phyloP scores from a whole-genome alignment of 345 rosid species.

The Heritiera fomes region DNA sequence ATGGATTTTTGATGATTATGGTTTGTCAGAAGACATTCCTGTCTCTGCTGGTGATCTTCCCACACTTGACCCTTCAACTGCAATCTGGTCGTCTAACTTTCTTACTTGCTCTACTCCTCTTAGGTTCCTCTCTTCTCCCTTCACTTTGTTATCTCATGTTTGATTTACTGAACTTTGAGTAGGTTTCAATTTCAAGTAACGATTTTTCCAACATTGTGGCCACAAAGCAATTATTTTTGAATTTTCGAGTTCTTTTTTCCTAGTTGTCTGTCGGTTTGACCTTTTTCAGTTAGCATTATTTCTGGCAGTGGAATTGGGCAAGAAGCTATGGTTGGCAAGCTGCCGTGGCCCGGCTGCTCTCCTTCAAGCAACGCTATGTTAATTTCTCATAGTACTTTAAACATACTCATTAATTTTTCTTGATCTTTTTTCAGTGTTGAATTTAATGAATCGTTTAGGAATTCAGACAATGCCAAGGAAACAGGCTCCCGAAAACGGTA shows the following conservation, averaged over 20 bases:
- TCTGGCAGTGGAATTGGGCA: not conserved
- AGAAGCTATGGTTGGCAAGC: not conserved
- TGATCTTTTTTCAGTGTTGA: conserved; percentile 28
- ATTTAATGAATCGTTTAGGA: conserved; percentile 36
- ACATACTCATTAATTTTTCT: not conserved
- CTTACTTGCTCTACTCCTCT: conserved; percentile 29
- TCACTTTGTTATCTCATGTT: not conserved
- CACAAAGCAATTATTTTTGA: not conserved
- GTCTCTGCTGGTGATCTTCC: conserved; percentile 45
- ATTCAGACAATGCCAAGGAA: conserved; percentile 35
- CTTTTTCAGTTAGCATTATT: not conserved
- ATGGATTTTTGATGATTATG: conserved; percentile 44
- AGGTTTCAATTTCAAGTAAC: not conserved
- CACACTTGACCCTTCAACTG: conserved; percentile 33
- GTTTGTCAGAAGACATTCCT: conserved; percentile 41
- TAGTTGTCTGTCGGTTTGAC: not conserved
- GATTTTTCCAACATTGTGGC: not conserved
- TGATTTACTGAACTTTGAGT: not conserved
- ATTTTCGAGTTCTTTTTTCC: not conserved
- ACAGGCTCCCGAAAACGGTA: conserved; percentile 43
- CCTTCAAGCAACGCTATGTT: not conserved
- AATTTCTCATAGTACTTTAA: not conserved
- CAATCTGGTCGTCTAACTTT: conserved; percentile 38
- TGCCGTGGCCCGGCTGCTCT: not conserved
- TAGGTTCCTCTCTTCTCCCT: conserved; percentile 26